Evolutionary conservation across 83 land plant genomes (phyloP).

Genomic region (Thuja plicata): DNA sequence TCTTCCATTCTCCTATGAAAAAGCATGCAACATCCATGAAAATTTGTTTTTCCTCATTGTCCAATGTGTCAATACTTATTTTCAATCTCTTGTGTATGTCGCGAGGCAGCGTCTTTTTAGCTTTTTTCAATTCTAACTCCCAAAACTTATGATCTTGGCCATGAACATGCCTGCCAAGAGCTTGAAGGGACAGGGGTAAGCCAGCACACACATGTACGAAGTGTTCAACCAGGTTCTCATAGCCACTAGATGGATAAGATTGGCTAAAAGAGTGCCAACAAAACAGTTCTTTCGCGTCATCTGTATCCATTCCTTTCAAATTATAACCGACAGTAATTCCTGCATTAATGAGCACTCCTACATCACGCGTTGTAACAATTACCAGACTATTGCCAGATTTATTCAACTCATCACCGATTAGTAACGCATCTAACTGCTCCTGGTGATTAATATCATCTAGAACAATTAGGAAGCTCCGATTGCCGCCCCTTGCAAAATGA

Average conservation of each 20-base stretch:
- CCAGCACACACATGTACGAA: neutral
- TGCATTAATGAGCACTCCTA: too few relatives aligned
- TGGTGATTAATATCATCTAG: too few relatives aligned
- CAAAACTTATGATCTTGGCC: neutral
- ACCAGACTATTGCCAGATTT: too few relatives aligned
- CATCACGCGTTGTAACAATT: too few relatives aligned
- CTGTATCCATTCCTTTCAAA: neutral
- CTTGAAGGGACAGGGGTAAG: neutral
- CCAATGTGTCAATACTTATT: neutral
- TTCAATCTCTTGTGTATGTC: neutral
- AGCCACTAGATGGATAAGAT: neutral
- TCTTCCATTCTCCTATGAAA: too few relatives aligned
- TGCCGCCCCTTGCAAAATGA: too few relatives aligned
- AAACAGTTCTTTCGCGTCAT: neutral
- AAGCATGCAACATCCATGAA: too few relatives aligned
- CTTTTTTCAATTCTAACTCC: neutral
- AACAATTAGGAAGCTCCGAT: too few relatives aligned
- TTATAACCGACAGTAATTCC: too few relatives aligned
- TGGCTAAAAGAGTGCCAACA: neutral
- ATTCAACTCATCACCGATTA: too few relatives aligned
- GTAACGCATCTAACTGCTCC: too few relatives aligned
- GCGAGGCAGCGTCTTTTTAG: neutral
- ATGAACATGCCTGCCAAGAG: neutral
- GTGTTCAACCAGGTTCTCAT: neutral
- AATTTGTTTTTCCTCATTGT: too few relatives aligned